These are phyloP conservation scores for Suillus decipiens DNA, from an alignment of 768 basidiomycete genomes.

Conservation along the genomic window DNA sequence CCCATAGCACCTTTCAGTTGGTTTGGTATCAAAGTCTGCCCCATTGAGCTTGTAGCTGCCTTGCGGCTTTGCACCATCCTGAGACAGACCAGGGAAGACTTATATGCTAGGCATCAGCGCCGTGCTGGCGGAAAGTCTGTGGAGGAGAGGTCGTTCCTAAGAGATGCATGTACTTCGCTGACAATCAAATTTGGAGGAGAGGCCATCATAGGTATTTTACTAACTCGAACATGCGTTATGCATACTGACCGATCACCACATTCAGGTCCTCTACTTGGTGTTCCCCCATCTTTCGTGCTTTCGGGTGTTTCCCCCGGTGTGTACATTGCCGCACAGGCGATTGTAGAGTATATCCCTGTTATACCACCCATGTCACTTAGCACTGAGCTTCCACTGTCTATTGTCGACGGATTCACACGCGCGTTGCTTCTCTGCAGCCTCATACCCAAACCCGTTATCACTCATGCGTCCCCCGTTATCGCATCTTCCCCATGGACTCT, in stretches of 20 bases:
- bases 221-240: neutral
- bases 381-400: slow-evolving; percentile 69
- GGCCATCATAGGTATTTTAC: slow-evolving; percentile 57
- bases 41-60: slow-evolving; percentile 70
- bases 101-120: slow-evolving; percentile 44
- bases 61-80: slow-evolving; percentile 69
- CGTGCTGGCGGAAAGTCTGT: slow-evolving; percentile 36
- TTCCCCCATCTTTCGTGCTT: slow-evolving; percentile 77
- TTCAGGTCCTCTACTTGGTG: slow-evolving; percentile 61
- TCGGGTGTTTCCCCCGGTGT: slow-evolving; percentile 66
- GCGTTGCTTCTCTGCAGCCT: slow-evolving; percentile 77
- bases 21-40: slow-evolving; percentile 59
- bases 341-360: slow-evolving; percentile 60
- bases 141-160: slow-evolving; percentile 58
- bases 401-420: slow-evolving; percentile 80
- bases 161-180: slow-evolving; percentile 57
- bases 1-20: slow-evolving; percentile 69
- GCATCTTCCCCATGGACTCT: slow-evolving; percentile 76
- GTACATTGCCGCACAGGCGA: slow-evolving; percentile 59
- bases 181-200: slow-evolving; percentile 80
- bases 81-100: slow-evolving; percentile 61
- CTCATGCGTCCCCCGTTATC: slow-evolving; percentile 51
- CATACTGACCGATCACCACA: neutral
- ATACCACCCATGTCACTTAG: slow-evolving; percentile 52
- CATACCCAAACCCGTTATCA: slow-evolving; percentile 66